These are phyloP conservation scores for Nicotiana benthamiana DNA, from an alignment of 257 asterid genomes.

Conservation along the genomic window DNA sequence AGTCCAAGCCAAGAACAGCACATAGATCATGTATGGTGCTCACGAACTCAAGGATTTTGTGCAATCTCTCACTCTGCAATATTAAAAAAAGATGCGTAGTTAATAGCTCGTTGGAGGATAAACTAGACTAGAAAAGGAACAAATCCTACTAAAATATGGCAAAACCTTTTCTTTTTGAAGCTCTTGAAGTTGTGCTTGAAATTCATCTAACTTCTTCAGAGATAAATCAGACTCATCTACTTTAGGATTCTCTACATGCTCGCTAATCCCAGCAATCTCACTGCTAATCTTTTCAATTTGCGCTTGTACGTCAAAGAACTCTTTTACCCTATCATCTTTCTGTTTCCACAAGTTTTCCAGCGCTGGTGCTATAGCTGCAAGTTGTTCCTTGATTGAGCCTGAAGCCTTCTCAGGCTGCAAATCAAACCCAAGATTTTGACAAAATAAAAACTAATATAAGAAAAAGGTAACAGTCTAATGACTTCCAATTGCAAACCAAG, in stretches of 20 bases:
- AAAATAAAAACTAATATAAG: not conserved
- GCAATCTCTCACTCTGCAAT: conserved; percentile 83
- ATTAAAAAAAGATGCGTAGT: conserved; percentile 3
- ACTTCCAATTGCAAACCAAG: not conserved
- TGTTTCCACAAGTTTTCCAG: conserved; percentile 71
- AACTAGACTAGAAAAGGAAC: conserved; percentile 7
- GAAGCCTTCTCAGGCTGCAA: conserved; percentile 71
- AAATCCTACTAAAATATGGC: not conserved
- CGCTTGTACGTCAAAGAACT: conserved; percentile 75
- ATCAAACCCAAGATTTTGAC: not conserved
- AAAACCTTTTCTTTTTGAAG: conserved; percentile 91
- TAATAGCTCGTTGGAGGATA: conserved; percentile 1
- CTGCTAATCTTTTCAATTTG: conserved; percentile 70
- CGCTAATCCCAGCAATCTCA: conserved; percentile 68
- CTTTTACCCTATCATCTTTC: conserved; percentile 73
- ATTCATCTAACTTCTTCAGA: conserved; percentile 65
- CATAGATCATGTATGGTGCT: conserved; percentile 90
- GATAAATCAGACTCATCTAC: conserved; percentile 83
- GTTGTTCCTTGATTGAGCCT: conserved; percentile 92
- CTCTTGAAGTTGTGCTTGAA: conserved; percentile 75
- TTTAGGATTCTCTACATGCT: conserved; percentile 36
- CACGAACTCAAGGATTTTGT: conserved; percentile 80
- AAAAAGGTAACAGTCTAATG: not conserved
- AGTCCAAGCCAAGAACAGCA: conserved; percentile 92
- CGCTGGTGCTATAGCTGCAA: conserved; percentile 74